Conservation (phyloP, 2,329 filamentous ascomycete genomes). For the Bipolaris gigantea region DNA sequence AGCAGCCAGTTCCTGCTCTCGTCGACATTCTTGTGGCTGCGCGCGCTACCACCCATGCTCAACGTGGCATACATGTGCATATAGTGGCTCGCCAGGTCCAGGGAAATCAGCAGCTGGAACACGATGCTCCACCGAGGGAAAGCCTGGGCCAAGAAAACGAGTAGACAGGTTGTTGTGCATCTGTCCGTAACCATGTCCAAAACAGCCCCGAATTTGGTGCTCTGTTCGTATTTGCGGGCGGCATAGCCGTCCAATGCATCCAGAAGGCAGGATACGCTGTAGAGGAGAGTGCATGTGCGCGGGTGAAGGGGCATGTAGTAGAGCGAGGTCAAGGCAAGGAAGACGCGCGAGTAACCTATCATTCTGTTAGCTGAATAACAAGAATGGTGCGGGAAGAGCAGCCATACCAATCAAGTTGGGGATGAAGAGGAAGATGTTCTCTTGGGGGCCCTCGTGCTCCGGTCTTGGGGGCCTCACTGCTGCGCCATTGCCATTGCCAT, state of each 20-base stretch:
- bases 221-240: constrained; percentile 85
- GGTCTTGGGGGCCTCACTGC: constrained; percentile 23
- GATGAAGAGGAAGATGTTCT: constrained; percentile 59
- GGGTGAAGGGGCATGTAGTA: constrained; percentile 99
- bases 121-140: constrained; percentile 93
- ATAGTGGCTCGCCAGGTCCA: constrained; percentile 95
- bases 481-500: constrained; percentile 39
- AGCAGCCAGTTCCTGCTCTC: constrained; percentile 84
- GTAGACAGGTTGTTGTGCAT: constrained; percentile 91
- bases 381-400: neutral
- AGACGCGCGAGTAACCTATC: constrained; percentile 54
- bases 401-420: constrained; percentile 56
- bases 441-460: constrained; percentile 41
- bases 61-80: constrained; percentile 99
- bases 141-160: constrained; percentile 92
- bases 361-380: constrained; percentile 13
- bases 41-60: constrained; percentile 76
- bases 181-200: constrained; percentile 99
- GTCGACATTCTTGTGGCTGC: constrained; percentile 93
- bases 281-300: constrained; percentile 88
- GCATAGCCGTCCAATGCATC: constrained; percentile 94
- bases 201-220: constrained; percentile 92
- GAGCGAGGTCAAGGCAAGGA: constrained; percentile 78
- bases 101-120: constrained; percentile 88
- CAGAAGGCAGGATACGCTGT: constrained; percentile 91